These are phyloP conservation scores for Isochrysis galbana DNA, from an alignment of 78 protist genomes.

Conservation along the genomic window DNA sequence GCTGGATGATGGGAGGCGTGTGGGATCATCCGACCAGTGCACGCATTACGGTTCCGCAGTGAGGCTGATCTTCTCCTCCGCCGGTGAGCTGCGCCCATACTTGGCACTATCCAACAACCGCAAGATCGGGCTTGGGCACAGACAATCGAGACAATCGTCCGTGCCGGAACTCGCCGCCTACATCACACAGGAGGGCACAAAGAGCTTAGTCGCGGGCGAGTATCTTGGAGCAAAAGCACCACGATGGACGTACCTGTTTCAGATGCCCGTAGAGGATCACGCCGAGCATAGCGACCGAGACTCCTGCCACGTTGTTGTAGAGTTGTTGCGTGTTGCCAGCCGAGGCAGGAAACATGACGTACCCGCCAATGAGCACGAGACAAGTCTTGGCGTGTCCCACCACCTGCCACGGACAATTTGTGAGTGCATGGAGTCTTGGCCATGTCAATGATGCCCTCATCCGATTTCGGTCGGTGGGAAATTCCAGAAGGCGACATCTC, in stretches of 20 bases:
- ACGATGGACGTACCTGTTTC: not conserved
- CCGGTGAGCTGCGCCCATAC: not conserved
- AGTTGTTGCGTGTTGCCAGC: not conserved
- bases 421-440: not conserved
- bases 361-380: conserved; percentile 50
- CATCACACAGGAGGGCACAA: not conserved
- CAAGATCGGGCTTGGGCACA: not conserved
- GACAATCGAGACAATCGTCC: not conserved
- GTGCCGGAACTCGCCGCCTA: not conserved
- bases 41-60: no score
- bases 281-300: not conserved
- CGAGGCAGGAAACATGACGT: conserved; percentile 27
- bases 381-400: conserved; percentile 59
- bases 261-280: not conserved
- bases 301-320: not conserved
- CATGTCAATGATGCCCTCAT: not conserved
- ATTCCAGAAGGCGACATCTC: not conserved
- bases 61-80: no score
- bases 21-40: no score
- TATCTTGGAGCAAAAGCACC: not conserved
- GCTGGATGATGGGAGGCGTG: no score
- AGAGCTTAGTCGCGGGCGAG: not conserved
- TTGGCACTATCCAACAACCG: not conserved
- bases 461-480: not conserved
- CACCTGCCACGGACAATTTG: no score